Evolutionary conservation across 441 rosid genomes (phyloP), one percentile per base, ranked within the genome.

Genomic region (Rhodomyrtus psidioides): DNA sequence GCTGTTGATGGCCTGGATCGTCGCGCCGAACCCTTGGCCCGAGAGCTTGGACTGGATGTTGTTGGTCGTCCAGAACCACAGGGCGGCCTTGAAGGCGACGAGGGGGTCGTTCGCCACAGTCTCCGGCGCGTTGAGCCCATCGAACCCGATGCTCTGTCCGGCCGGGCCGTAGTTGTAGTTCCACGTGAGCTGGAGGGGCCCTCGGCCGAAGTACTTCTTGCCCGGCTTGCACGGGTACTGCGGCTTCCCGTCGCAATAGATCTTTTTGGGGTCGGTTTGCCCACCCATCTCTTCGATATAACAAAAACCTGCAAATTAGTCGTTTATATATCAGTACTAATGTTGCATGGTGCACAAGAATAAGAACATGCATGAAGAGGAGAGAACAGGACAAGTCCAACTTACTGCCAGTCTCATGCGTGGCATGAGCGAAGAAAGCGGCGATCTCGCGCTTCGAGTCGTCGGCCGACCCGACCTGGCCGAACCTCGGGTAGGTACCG

Each of bases 361-460:
- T 19, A 12, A 39, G 81, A 39, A 23, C 51, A 21, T 19, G 51
- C 81, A 70, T 3, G 44, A 70, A 39, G 6, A 21, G 81, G 81
- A 70, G 44, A 23, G 81, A 9, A 19, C 46, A 70, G 39, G 51
- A 39, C 81, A 39, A 2, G 27, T 23, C 51, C 23, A 42, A 42
- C 81, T 74, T 74, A 42, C 51, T 5, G 56, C 84, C 87, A 24
- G 87, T 85, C 83, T 76, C 87, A 12, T 85, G 87, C 39, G 65
- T 79, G 84, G 13, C 87, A 5, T 85, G 87, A 81, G 83, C 87
- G 76, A 85, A 85, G 76, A 85, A 85, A 19, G 83, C 83, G 6
- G 87, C 87, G 27, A 85, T 85, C 70, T 85, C 84, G 28, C 87
- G 87, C 75, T 79, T 85, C 9, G 87, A 85, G 34, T 84, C 82